phyloP scores from a whole-genome alignment of 1,284 basidiomycete species.

The Boletellus sp. region DNA sequence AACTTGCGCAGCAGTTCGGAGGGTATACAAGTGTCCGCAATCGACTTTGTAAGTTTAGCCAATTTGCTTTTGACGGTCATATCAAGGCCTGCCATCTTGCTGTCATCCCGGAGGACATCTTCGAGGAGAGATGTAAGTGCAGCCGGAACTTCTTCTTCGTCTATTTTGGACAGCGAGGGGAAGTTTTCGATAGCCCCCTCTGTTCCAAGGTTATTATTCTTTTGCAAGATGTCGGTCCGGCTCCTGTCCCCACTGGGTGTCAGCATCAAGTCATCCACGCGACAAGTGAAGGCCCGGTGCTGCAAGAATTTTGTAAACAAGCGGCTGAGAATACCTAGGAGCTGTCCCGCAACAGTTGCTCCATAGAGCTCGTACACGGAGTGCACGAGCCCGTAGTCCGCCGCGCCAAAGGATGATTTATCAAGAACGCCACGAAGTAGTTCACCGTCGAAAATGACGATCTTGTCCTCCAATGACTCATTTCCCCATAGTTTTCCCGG shows the following conservation, averaged over 20 bases:
- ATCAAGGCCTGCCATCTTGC: constrained; percentile 95
- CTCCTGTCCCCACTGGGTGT: constrained; percentile 78
- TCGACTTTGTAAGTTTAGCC: constrained; percentile 84
- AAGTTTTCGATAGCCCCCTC: constrained; percentile 90
- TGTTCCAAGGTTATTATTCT: constrained; percentile 74
- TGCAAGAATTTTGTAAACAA: constrained; percentile 97
- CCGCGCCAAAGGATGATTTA: constrained; percentile 96
- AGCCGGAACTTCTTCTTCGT: constrained; percentile 48
- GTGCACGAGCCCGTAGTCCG: constrained; percentile 94
- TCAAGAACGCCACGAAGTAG: constrained; percentile 91
- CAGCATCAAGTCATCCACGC: constrained; percentile 96
- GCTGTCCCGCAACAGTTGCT: constrained; percentile 81
- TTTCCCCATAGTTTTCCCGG: constrained; percentile 81
- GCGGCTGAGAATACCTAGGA: constrained; percentile 90
- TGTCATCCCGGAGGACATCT: constrained; percentile 95
- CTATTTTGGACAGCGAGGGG: constrained; percentile 57
- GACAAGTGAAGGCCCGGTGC: constrained; percentile 95
- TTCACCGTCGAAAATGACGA: constrained; percentile 91
- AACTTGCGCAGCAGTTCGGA: constrained; percentile 86
- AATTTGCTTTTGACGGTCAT: constrained; percentile 86
- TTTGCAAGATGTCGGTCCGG: constrained; percentile 67
- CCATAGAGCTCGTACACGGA: constrained; percentile 99
- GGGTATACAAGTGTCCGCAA: constrained; percentile 90
- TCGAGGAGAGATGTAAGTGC: constrained; percentile 69
- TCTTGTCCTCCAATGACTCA: constrained; percentile 79